Evolutionary conservation across 306 rosid genomes (phyloP).

Genomic region (Clitoria ternatea): DNA sequence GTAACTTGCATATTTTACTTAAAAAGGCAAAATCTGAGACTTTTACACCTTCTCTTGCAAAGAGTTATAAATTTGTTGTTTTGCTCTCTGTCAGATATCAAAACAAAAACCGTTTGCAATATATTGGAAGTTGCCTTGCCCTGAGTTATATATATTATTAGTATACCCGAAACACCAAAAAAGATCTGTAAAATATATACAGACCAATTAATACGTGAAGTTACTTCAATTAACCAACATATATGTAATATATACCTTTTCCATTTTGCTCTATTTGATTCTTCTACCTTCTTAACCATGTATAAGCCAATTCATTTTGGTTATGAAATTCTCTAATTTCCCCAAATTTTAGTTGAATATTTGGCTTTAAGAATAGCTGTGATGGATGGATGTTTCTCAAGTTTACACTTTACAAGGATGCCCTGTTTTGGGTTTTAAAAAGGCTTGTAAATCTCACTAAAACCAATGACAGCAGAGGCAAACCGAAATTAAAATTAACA

Average conservation of each 20-base stretch:
- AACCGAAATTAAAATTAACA: background rate
- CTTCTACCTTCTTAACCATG: background rate
- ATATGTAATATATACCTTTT: too few species aligned
- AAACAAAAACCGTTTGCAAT: background rate
- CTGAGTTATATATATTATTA: background rate
- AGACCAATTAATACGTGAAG: too few species aligned
- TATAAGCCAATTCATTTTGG: background rate
- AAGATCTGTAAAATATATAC: background rate
- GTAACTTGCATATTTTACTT: background rate
- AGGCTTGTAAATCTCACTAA: too few species aligned
- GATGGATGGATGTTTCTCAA: background rate
- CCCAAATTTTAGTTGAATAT: background rate
- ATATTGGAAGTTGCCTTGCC: background rate
- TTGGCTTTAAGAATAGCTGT: background rate
- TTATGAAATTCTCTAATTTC: background rate
- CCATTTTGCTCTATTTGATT: background rate
- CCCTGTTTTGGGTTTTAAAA: too few species aligned
- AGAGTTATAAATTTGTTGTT: too few species aligned
- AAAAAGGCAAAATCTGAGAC: background rate
- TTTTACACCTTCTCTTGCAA: slow-evolving; percentile 12
- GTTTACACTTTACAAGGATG: too few species aligned
- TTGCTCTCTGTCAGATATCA: background rate
- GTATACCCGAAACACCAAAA: background rate
- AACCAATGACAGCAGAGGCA: background rate
- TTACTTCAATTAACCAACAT: background rate